Evolutionary conservation across 139 green algal species (phyloP).

Genomic region (Yamagishiella unicocca): DNA sequence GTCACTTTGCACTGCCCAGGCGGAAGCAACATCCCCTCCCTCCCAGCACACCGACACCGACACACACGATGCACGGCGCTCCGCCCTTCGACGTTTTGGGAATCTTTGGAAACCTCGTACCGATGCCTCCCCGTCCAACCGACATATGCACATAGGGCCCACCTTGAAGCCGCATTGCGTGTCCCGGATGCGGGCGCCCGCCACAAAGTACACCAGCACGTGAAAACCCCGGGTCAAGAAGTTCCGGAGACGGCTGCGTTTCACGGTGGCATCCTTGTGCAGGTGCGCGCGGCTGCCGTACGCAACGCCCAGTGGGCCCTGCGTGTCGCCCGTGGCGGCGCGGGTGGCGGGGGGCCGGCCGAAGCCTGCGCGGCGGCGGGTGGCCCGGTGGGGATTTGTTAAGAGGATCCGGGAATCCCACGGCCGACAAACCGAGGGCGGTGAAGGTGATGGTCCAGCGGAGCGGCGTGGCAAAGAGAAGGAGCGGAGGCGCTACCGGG

Average conservation of each 20-base stretch:
- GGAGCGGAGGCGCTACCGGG: too few relatives aligned
- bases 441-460: too few relatives aligned
- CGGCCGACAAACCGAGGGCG: too few relatives aligned
- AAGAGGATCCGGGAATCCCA: too few relatives aligned
- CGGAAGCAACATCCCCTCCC: too few relatives aligned
- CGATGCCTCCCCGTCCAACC: background rate
- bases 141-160: background rate
- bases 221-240: slow-evolving; percentile 93
- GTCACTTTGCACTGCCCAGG: too few relatives aligned
- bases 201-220: slow-evolving; percentile 85
- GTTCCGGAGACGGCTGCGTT: slow-evolving; percentile 81
- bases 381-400: background rate
- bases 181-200: slow-evolving; percentile 80
- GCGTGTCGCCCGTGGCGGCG: background rate
- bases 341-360: background rate
- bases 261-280: slow-evolving; percentile 69
- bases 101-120: too few relatives aligned
- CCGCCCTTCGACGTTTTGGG: too few relatives aligned
- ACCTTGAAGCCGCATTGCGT: slow-evolving; percentile 99
- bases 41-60: too few relatives aligned
- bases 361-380: slow-evolving; percentile 12
- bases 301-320: slow-evolving; percentile 60
- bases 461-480: too few relatives aligned
- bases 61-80: too few relatives aligned
- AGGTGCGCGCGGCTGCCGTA: slow-evolving; percentile 84